phyloP scores from a whole-genome alignment of 345 rosid species.

The Melaleuca alternifolia region DNA sequence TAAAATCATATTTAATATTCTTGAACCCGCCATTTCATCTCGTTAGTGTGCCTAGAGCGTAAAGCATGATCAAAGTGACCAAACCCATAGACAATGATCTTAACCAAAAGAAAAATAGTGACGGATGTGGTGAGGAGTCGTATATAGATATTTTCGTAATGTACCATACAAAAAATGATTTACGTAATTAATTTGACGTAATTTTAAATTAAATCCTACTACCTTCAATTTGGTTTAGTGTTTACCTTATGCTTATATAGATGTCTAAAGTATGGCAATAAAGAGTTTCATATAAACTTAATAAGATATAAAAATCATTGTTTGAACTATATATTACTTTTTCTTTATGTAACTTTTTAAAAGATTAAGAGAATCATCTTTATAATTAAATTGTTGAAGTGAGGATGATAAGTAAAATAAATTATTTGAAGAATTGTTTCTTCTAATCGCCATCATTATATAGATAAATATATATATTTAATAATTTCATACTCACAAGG shows the following conservation, averaged over 20 bases:
- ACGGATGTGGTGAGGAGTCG: background rate
- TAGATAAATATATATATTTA: rapidly evolving
- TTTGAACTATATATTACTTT: rapidly evolving
- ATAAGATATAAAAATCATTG: rapidly evolving
- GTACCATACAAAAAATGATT: background rate
- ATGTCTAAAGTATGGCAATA: background rate
- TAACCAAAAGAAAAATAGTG: background rate
- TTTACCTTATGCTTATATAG: background rate
- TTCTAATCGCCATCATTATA: background rate
- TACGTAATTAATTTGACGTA: background rate
- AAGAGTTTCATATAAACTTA: background rate
- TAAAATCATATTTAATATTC: background rate
- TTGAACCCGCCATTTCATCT: background rate
- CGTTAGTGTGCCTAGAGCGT: no score
- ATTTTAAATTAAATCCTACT: background rate
- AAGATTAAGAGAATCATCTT: rapidly evolving
- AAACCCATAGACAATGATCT: background rate
- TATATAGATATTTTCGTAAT: rapidly evolving
- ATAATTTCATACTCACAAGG: rapidly evolving
- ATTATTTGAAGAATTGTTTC: background rate
- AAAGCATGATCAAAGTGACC: background rate
- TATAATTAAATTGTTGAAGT: rapidly evolving
- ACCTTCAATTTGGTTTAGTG: background rate
- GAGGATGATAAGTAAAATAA: rapidly evolving
- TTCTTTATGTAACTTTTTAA: background rate